A percentile compares a stretch with the other conserved stretches of the same genome.
These are phyloP conservation scores for Liriodendron chinense DNA, from an alignment of 164 flowering plant species.

Conservation along the genomic window DNA sequence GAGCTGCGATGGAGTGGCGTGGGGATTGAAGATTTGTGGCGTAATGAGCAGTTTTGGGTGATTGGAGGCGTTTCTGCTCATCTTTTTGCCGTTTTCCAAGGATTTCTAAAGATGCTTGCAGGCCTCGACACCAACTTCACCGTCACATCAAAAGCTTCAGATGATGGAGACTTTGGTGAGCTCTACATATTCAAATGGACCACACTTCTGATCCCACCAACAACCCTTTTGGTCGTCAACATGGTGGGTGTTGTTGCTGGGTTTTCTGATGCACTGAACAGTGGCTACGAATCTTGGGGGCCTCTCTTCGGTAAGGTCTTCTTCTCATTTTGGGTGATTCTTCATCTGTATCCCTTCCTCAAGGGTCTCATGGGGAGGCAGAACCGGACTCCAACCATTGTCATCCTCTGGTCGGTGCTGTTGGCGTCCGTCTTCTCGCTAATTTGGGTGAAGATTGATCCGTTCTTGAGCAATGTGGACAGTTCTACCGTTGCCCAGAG, in stretches of 20 bases:
- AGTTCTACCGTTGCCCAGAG: slow-evolving; percentile 28
- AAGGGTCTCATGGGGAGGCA: slow-evolving; percentile 98
- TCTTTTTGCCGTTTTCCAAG: slow-evolving; percentile 97
- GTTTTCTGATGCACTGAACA: slow-evolving; percentile 85
- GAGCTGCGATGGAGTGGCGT: slow-evolving; percentile 98
- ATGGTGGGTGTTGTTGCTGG: slow-evolving; percentile 94
- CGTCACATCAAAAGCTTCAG: slow-evolving; percentile 82
- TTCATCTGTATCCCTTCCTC: slow-evolving; percentile 93
- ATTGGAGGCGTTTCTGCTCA: slow-evolving; percentile 99
- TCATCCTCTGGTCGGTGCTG: slow-evolving; percentile 84
- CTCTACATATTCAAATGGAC: slow-evolving; percentile 93
- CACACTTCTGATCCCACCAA: slow-evolving; percentile 89
- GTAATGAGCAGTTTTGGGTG: slow-evolving; percentile 99
- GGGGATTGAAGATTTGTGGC: slow-evolving; percentile 85
- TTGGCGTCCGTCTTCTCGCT: slow-evolving; percentile 94
- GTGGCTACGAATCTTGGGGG: slow-evolving; percentile 94
- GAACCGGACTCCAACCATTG: slow-evolving; percentile 88
- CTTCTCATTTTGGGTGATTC: slow-evolving; percentile 91
- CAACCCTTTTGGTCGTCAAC: slow-evolving; percentile 77
- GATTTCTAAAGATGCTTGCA: slow-evolving; percentile 81
- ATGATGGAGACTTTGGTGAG: slow-evolving; percentile 81
- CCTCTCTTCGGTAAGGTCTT: slow-evolving; percentile 93
- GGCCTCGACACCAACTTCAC: slow-evolving; percentile 96
- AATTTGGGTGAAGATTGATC: slow-evolving; percentile 88
- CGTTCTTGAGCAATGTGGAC: slow-evolving; percentile 52